Evolutionary conservation across 208 protist genomes (phyloP), one percentile per base, ranked within the genome.

Genomic region (Crithidia thermophila): DNA sequence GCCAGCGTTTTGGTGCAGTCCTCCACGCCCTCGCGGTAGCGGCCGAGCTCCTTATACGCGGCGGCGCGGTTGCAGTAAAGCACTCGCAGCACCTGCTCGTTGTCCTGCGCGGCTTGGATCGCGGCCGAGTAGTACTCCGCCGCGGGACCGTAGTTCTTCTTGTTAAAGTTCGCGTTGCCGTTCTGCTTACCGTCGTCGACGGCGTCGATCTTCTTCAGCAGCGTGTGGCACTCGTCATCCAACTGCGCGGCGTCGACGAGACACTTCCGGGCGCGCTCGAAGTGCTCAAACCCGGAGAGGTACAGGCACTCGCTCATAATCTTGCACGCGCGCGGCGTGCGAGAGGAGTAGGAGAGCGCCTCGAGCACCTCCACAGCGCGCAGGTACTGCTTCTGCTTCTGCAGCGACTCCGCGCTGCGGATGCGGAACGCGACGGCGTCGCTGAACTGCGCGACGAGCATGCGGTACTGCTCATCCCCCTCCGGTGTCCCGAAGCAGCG

Each of bases 11-110:
- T 92, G 60, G 84, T 93, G 72, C 91, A 96, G 78, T 97, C 93
- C 59, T 93, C 89, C 23, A 97, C 73, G 27, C 85, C 90, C 52
- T 95, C 88, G 21, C 89, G 79, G 74, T 87, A 97, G 70, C 83
- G 81, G 56, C 81, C 81, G 16, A 97, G 70, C 71, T 97, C 87
- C 76, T 95, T 96, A 67, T 91, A 76, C 13, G 93, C 90, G 11
- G 93, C 93, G 28, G 93, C 91, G 42, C 93, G 88, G 70, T 97
- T 97, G 79, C 87, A 96, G 79, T 96, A 94, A 43, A 97, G 77
- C 51, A 97, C 93, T 39, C 90, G 88, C 64, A 94, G 67, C 40
- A 97, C 88, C 57, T 94, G 81, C 34, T 90, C 77, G 53, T 94
- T 95, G 66, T 76, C 79, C 9, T 67, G 71, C 1, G 89, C 83